Conservation (phyloP, 2,329 filamentous ascomycete genomes). For the Pseudofabraea citricarpa region DNA sequence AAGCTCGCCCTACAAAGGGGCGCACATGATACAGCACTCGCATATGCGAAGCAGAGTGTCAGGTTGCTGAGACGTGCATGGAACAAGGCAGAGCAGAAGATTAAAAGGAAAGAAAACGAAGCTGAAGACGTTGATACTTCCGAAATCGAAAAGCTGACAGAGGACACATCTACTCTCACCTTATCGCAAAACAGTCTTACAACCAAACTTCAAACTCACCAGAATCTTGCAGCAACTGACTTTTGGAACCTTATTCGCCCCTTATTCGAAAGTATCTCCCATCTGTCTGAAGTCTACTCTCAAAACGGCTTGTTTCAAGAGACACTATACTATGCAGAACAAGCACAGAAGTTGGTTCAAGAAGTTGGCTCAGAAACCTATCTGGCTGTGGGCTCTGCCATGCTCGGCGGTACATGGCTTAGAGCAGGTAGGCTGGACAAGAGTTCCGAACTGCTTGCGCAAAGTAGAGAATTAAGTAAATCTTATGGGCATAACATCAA, state of each 20-base stretch:
- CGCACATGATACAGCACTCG: conserved; percentile 52
- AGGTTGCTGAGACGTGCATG: conserved; percentile 37
- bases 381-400: conserved; percentile 47
- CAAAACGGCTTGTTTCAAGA: conserved; percentile 85
- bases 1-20: conserved; percentile 36
- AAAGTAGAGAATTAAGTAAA: conserved; percentile 48
- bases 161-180: conserved; percentile 29
- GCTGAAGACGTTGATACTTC: conserved; percentile 3
- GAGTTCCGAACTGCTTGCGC: conserved; percentile 49
- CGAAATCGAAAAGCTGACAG: conserved; percentile 22
- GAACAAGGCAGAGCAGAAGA: conserved; percentile 29
- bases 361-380: conserved; percentile 30
- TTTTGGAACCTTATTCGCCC: conserved; percentile 78
- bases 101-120: conserved; percentile 6
- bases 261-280: conserved; percentile 65
- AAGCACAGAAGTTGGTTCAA: conserved; percentile 69
- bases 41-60: conserved; percentile 52
- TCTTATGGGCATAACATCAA: conserved; percentile 39
- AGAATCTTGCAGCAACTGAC: conserved; percentile 50
- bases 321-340: conserved; percentile 81
- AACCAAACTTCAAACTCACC: conserved; percentile 24
- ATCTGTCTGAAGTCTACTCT: conserved; percentile 73
- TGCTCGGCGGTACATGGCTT: conserved; percentile 50
- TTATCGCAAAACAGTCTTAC: conserved; percentile 34
- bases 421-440: conserved; percentile 55